A percentile compares a stretch with the other conserved stretches of the same genome.
Conservation (phyloP, 306 rosid genomes). For the Begonia peltatifolia region DNA sequence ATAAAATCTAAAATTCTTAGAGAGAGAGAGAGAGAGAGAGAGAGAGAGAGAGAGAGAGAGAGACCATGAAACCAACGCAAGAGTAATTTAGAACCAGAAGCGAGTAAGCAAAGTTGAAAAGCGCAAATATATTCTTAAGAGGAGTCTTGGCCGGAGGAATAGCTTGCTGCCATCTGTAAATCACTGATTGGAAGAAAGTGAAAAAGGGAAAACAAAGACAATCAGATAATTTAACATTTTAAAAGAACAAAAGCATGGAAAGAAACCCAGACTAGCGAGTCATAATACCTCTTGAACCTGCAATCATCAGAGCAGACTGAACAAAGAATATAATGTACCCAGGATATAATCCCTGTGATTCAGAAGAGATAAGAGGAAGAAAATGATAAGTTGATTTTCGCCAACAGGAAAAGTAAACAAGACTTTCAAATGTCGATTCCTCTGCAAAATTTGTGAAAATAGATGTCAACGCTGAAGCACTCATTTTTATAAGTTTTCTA, state of each 20-base stretch:
- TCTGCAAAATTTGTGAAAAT: too few species aligned
- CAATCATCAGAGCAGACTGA: conserved; percentile 94
- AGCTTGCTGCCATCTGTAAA: conserved; percentile 92
- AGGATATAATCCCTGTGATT: conserved; percentile 79
- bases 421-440: too few species aligned
- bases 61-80: conserved; percentile 78
- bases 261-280: background rate
- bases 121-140: conserved; percentile 41
- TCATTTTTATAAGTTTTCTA: too few species aligned
- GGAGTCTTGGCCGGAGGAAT: conserved; percentile 23
- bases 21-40: background rate
- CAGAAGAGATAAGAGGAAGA: background rate
- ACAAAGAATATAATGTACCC: conserved; percentile 93
- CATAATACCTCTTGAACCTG: conserved; percentile 85
- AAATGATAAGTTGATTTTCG: background rate
- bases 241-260: background rate
- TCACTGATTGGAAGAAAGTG: conserved; percentile 39
- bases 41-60: conserved; percentile 10
- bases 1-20: conserved; percentile 5
- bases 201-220: conserved; percentile 7
- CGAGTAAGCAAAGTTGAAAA: conserved; percentile 64
- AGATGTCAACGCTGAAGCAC: too few species aligned
- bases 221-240: background rate
- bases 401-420: too few species aligned
- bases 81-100: conserved; percentile 85